Evolutionary conservation across 2,329 filamentous ascomycete species (phyloP).

Genomic region (Decorospora gaudefroyi): DNA sequence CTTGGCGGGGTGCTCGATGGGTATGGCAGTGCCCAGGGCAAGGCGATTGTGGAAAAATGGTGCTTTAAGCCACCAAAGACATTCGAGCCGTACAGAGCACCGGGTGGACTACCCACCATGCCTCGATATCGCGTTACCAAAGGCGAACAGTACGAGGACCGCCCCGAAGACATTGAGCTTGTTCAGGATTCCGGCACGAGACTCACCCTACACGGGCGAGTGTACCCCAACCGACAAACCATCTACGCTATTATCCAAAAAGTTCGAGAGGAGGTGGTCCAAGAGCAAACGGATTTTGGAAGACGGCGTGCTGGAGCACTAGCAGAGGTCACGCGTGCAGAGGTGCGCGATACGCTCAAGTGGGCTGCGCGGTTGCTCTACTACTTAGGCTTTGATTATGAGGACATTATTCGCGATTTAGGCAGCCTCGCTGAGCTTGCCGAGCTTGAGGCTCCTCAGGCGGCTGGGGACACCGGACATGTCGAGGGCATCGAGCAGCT

Average conservation of each 20-base stretch:
- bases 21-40: constrained; percentile 55
- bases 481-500: constrained; percentile 15
- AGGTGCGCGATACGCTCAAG: constrained; percentile 35
- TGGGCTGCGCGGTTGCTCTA: constrained; percentile 42
- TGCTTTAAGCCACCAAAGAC: constrained; percentile 31
- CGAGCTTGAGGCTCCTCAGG: constrained; percentile 36
- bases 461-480: constrained; percentile 15
- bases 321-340: constrained; percentile 18
- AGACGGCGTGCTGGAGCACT: constrained; percentile 18
- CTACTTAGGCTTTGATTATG: constrained; percentile 40
- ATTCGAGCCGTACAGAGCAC: constrained; percentile 35
- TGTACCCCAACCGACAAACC: constrained; percentile 41
- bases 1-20: constrained; percentile 60
- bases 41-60: constrained; percentile 55
- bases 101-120: constrained; percentile 43
- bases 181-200: constrained; percentile 33
- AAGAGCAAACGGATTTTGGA: constrained; percentile 37
- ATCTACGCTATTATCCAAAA: constrained; percentile 42
- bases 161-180: constrained; percentile 39
- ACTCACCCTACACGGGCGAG: constrained; percentile 37
- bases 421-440: constrained; percentile 39
- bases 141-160: constrained; percentile 28
- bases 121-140: constrained; percentile 31
- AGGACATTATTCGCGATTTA: constrained; percentile 40
- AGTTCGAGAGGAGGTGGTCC: constrained; percentile 40